A percentile compares a stretch with the other conserved stretches of the same genome.
Evolutionary conservation across 495 filamentous ascomycete genomes (phyloP).

Genomic region (Hyaloscypha variabilis): DNA sequence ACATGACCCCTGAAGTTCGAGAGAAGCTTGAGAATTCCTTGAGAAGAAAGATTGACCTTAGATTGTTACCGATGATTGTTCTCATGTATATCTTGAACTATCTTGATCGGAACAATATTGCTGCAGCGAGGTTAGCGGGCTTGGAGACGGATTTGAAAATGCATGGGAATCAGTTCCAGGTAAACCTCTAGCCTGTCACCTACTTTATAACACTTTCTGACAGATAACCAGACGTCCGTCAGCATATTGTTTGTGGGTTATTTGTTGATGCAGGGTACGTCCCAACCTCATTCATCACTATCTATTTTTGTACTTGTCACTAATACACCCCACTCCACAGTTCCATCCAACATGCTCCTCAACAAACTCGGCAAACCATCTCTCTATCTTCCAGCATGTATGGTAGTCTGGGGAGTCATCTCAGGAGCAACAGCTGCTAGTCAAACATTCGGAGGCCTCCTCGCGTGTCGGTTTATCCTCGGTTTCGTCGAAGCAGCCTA

Average conservation of each 20-base stretch:
- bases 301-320: no score
- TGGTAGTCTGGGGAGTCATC: slow-evolving; percentile 55
- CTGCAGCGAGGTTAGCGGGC: slow-evolving; percentile 73
- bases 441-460: slow-evolving; percentile 53
- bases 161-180: slow-evolving; percentile 46
- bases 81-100: slow-evolving; percentile 49
- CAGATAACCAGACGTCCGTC: slow-evolving; percentile 63
- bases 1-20: slow-evolving; percentile 40
- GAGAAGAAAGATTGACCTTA: slow-evolving; percentile 48
- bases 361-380: slow-evolving; percentile 34
- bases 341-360: slow-evolving; percentile 59
- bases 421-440: slow-evolving; percentile 54
- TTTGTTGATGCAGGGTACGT: slow-evolving; percentile 25
- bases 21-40: slow-evolving; percentile 62
- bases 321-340: not conserved
- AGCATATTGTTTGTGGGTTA: slow-evolving; percentile 44
- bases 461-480: slow-evolving; percentile 57
- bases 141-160: slow-evolving; percentile 64
- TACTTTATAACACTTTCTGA: slow-evolving; percentile 17
- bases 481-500: slow-evolving; percentile 46
- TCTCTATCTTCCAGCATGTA: slow-evolving; percentile 41
- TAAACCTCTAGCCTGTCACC: slow-evolving; percentile 37
- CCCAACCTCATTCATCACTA: no score
- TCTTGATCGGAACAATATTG: slow-evolving; percentile 53
- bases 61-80: slow-evolving; percentile 60